These are phyloP conservation scores for Diaporthe longicolla DNA, from an alignment of 2,329 filamentous ascomycete genomes.

Conservation along the genomic window DNA sequence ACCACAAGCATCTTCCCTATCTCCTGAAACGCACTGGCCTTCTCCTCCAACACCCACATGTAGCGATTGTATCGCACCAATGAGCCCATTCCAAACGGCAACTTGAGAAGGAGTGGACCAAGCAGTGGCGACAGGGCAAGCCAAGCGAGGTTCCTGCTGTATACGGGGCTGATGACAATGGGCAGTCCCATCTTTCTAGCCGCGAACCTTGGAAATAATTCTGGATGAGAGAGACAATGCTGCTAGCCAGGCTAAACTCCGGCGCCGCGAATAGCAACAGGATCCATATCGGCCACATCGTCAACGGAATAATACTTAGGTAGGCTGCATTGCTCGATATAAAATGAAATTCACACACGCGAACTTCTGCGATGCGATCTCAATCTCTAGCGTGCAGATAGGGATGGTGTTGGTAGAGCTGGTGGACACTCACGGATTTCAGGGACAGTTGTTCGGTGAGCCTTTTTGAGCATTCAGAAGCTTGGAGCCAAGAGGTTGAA, in stretches of 20 bases:
- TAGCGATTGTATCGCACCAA: constrained; percentile 22
- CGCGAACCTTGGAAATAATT: neutral
- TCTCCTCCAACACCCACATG: constrained; percentile 21
- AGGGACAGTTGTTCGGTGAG: neutral
- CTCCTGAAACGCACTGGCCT: neutral
- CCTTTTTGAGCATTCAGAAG: neutral
- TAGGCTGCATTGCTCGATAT: too few species aligned
- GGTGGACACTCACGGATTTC: neutral
- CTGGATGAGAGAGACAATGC: neutral
- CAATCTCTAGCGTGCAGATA: neutral
- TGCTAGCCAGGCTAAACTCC: neutral
- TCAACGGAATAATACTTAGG: too few species aligned
- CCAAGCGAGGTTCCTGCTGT: constrained; percentile 5
- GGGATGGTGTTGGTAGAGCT: neutral
- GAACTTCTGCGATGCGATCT: neutral
- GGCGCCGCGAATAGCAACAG: constrained; percentile 7
- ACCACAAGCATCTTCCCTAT: constrained; percentile 16
- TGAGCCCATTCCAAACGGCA: constrained; percentile 24
- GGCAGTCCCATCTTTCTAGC: constrained; percentile 9
- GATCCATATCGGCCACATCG: constrained; percentile 15
- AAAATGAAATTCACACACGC: neutral
- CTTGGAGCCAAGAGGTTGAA: neutral
- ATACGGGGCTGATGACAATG: constrained; percentile 17
- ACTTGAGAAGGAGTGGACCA: neutral
- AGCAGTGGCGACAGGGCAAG: neutral